Base-by-base conservation (phyloP, 805 yeast species). In the Candida nemodendra region DNA sequence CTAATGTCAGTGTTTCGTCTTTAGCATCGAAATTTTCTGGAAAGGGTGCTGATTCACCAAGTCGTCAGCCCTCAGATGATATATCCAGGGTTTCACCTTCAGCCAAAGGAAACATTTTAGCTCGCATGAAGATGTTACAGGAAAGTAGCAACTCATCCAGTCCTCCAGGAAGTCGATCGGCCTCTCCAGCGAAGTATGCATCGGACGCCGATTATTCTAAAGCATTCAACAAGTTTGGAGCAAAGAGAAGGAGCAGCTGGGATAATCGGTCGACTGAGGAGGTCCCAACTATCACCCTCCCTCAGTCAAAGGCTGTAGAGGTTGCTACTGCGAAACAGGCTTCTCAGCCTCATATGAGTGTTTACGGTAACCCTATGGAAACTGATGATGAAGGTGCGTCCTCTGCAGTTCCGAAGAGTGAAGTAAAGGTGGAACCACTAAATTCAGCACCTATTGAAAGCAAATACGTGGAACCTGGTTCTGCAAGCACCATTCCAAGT, bases 211-310 rank as follows among this genome's bases (percentile, higher is more conserved):
- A 21, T 27, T 41, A 39, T 25, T 44, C 53, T 2, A 48, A 49
- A 19, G 59, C 57, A 2, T 56, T 60, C 36, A 58, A 55, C 18
- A 58, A 58, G 39, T 57, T 61, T 50, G 61, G 59, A 23, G 57
- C 54, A 1, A 61, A 42, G 18, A 57, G 61, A 43, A 51, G 55
- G 24, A 30, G 39, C n/a, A 38, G 39, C 14, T 5, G 23, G 11
- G 42, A 42, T 17, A 27, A 19, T 24, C 39, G 32, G 16, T 22
- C 24, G 11, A 18, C 12, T 24, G 27, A 36, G 19, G 18, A 9
- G 12, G 14, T 31, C 14, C 15, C 34, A 1, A 33, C 44, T n/a
- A 13, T 36, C 4, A n/a, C 41, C 23, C 31, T 37, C 32, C 41
- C 38, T 12, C 27, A 38, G 14, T 12, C 21, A 5, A 21, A 14